Conservation (phyloP, 2,329 filamentous ascomycete species). For the Cytospora piceicola region DNA sequence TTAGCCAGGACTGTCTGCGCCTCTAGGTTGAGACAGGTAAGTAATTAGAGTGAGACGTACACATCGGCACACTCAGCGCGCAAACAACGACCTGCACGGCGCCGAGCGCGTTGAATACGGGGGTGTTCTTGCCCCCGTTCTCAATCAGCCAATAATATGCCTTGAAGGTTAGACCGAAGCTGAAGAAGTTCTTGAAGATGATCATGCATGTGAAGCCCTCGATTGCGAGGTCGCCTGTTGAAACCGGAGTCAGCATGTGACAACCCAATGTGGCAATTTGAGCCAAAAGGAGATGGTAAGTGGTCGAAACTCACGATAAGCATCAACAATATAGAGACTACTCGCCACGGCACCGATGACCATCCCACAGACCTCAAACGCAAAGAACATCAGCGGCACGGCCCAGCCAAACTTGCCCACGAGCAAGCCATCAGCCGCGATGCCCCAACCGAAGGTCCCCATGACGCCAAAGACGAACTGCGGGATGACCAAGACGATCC, state of each 20-base stretch:
- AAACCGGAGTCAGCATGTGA: conserved; percentile 28
- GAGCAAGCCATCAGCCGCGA: conserved; percentile 66
- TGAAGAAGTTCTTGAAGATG: conserved; percentile 95
- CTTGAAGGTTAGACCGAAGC: conserved; percentile 80
- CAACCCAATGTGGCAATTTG: neutral
- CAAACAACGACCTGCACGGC: conserved; percentile 81
- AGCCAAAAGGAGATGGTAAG: too few relatives aligned
- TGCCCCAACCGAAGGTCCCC: conserved; percentile 84
- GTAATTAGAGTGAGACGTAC: conserved; percentile 57
- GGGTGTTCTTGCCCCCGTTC: conserved; percentile 59
- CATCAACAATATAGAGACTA: conserved; percentile 89
- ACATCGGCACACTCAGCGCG: conserved; percentile 72
- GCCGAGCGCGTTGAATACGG: conserved; percentile 69
- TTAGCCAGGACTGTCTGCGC: neutral
- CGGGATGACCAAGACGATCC: conserved; percentile 79
- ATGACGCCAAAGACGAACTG: conserved; percentile 78
- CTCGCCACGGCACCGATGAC: conserved; percentile 86
- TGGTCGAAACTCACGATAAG: conserved; percentile 68
- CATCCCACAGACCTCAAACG: conserved; percentile 84
- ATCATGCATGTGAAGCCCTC: conserved; percentile 89
- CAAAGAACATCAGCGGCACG: conserved; percentile 81
- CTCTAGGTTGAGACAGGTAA: neutral
- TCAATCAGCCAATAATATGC: conserved; percentile 81
- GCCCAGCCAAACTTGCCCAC: conserved; percentile 67
- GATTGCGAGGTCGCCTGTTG: conserved; percentile 72